Evolutionary conservation across 768 basidiomycete genomes (phyloP), one percentile per base, ranked within the genome.

Genomic region (Kwoniella botswanensis): DNA sequence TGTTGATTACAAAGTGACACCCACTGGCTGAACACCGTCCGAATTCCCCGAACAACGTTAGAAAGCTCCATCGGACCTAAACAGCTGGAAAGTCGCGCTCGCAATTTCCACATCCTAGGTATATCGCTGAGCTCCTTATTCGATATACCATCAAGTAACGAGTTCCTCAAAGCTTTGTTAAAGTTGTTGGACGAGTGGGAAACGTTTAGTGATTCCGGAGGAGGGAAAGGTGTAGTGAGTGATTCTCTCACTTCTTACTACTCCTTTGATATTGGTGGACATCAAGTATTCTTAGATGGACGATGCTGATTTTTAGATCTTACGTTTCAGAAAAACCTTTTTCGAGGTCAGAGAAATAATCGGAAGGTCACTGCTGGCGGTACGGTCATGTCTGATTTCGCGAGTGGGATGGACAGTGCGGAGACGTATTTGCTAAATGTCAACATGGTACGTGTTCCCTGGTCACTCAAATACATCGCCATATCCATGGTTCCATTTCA

Each of bases 101-200:
- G 77, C 3, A 71, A 78, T 55, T 74, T 80, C 50, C 76, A 80
- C 55, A 65, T 82, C 11, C 74, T 83, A 6, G 82, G 82, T 6
- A 72, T 77, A 41, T 76, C 74, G 7, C 64, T 83, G 2, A 74
- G 71, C 1, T 60, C 74, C 7, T 52, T 81, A 22, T 77, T 82
- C 57, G 82, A 80, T 54, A 77, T 77, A 9, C 58, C 71, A 1
- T 44, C 55, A 18, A 73, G 68, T 24, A 17, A 26, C 2, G 81
- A 83, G 10, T 71, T 73, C 21, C 54, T 79, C 1, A 74, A 64
- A 55, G 71, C 67, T 13, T 53, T 77, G 41, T 22, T 68, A 2
- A 75, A 69, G 67, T 57, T 82, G 9, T 60, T 83, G 59, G 82
- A 83, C 1, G 82, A 83, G 58, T 83, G 81, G 81, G 82, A 83